These are phyloP conservation scores for Ampelomyces quisqualis DNA, from an alignment of 2,329 filamentous ascomycete species.

Conservation along the genomic window DNA sequence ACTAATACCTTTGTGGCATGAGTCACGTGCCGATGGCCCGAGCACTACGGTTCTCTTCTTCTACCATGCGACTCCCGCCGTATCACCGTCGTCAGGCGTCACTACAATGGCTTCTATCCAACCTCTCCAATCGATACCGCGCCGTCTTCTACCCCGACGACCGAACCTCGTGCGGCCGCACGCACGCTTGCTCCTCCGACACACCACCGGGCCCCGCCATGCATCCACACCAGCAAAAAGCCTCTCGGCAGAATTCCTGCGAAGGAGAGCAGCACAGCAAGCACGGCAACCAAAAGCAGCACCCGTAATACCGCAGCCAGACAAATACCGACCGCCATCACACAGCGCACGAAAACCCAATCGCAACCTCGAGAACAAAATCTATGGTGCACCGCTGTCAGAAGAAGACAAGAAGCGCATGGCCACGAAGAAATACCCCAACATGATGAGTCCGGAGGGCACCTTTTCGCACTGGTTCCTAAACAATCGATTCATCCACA, in stretches of 20 bases:
- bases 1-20: background rate
- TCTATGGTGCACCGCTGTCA: slow-evolving; percentile 73
- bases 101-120: slow-evolving; percentile 35
- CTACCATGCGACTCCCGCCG: slow-evolving; percentile 19
- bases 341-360: slow-evolving; percentile 71
- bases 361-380: slow-evolving; percentile 56
- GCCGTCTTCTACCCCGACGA: slow-evolving; percentile 37
- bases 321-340: slow-evolving; percentile 88
- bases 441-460: slow-evolving; percentile 82
- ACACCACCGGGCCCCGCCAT: slow-evolving; percentile 29
- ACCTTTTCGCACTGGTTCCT: slow-evolving; percentile 84
- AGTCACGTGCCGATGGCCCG: slow-evolving; percentile 14
- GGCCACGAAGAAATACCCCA: slow-evolving; percentile 73
- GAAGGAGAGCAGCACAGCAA: slow-evolving; percentile 36
- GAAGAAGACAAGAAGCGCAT: slow-evolving; percentile 66
- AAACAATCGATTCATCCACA: slow-evolving; percentile 72
- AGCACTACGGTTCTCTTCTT: no score
- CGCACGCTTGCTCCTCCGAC: slow-evolving; percentile 19
- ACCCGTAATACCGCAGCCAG: slow-evolving; percentile 72
- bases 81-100: slow-evolving; percentile 10
- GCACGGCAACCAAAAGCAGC: slow-evolving; percentile 45
- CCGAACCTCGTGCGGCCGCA: slow-evolving; percentile 27
- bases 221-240: slow-evolving; percentile 33
- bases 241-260: slow-evolving; percentile 35
- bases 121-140: slow-evolving; percentile 37